Base-by-base conservation (phyloP, 2,329 filamentous ascomycete species). In the Amauroascus niger region DNA sequence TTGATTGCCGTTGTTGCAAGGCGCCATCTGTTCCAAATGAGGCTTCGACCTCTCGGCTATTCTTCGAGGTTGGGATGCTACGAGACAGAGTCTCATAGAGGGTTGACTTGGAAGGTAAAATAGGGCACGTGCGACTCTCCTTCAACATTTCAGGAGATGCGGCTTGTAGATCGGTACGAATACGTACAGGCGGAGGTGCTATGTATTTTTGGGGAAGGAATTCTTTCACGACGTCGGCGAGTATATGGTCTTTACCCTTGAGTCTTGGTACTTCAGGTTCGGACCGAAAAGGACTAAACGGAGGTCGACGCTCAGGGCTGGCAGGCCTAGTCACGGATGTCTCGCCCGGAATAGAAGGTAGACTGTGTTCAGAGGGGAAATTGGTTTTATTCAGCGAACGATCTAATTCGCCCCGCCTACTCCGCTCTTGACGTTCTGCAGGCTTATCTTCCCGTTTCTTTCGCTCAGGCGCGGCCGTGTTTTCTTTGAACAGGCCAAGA, bases 401-500 rank as follows among this genome's bases (percentile, higher is more conserved):
- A n/a, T 41, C 41, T 8, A 5, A 8, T 45, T 45, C 39, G 24
- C 13, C 44, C 45, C 26, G 52, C 18, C 20, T 62, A 61, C 13
- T 59, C 43, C 59, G 55, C 35, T 65, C 64, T 52, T 69, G 63
- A 22, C 64, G 63, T 16, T 72, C 68, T 28, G 65, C 68, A 22
- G 63, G 60, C 52, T 74, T 71, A 54, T 72, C 71, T 55, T 78
- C 73, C 59, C 73, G 65, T 63, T 73, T 70, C 61, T 76, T 77
- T 53, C 75, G 71, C 57, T 78, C 76, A 30, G 77, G 30, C 3
- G 32, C 30, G 32, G 40, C n/a, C 52, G 80, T 79, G 55, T 80
- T 81, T 57, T 82, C 79, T 61, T 81, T 81, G 69, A 84, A 84
- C 5, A 84, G 68, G 11, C 81, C 79, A 51, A 84, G 69, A 61